These are phyloP conservation scores for Geotrichum carabidarum DNA, from an alignment of 1,139 yeast species.

Conservation along the genomic window DNA sequence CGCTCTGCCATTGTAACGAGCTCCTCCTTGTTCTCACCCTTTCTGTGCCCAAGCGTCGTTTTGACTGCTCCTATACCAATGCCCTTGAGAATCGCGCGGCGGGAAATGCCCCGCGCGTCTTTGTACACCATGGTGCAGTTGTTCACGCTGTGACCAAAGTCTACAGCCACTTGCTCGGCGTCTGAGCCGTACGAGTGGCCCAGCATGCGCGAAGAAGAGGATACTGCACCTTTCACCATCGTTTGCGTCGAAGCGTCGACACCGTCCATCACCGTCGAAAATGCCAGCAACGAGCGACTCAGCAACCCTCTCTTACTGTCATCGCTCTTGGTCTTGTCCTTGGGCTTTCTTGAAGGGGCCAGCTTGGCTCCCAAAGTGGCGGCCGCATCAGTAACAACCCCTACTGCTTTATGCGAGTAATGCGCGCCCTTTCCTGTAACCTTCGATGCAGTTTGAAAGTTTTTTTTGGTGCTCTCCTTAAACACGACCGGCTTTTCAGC, in stretches of 20 bases:
- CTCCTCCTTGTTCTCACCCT: not conserved
- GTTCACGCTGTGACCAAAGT: slow-evolving; percentile 14
- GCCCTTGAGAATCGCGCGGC: slow-evolving; percentile 17
- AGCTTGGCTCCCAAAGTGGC: slow-evolving; percentile 10
- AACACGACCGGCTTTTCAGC: slow-evolving; percentile 14
- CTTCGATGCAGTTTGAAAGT: slow-evolving; percentile 6
- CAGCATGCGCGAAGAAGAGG: slow-evolving; percentile 14
- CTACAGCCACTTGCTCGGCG: slow-evolving; percentile 13
- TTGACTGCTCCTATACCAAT: slow-evolving; percentile 16
- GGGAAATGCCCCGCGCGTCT: slow-evolving; percentile 17
- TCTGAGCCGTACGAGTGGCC: slow-evolving; percentile 18
- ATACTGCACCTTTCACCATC: slow-evolving; percentile 4
- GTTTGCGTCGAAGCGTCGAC: slow-evolving; percentile 15
- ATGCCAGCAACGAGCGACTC: slow-evolving; percentile 19
- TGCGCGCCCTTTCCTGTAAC: slow-evolving; percentile 17
- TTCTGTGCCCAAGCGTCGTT: slow-evolving; percentile 6
- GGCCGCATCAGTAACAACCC: slow-evolving; percentile 15
- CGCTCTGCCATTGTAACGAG: not conserved
- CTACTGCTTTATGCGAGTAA: slow-evolving; percentile 14
- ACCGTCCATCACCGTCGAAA: slow-evolving; percentile 19
- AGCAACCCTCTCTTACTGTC: slow-evolving; percentile 8
- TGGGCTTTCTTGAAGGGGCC: slow-evolving; percentile 33
- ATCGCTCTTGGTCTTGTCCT: slow-evolving; percentile 12
- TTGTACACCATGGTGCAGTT: slow-evolving; percentile 16
- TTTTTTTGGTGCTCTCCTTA: slow-evolving; percentile 12